Percentiles rank a stretch among this genome's conserved stretches.
Conservation (phyloP, 805 yeast genomes). For the Candida jianshihensis region DNA sequence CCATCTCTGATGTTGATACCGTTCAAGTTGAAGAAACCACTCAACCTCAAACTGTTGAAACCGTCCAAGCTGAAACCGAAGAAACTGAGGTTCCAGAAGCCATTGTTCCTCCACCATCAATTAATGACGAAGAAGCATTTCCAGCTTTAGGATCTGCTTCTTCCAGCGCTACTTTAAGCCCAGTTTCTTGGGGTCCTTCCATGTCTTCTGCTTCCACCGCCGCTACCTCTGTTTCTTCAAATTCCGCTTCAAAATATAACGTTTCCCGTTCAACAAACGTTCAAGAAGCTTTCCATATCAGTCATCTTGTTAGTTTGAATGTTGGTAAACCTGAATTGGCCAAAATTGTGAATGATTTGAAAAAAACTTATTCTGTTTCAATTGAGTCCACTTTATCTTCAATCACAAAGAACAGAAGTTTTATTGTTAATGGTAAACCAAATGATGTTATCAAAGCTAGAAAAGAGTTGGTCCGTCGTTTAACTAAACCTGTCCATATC, state of each 20-base stretch:
- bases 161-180: constrained; percentile 21
- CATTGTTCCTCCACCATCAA: constrained; percentile 28
- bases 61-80: background rate
- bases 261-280: constrained; percentile 51
- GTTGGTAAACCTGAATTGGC: constrained; percentile 60
- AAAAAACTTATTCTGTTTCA: constrained; percentile 52
- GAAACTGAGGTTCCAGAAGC: constrained; percentile 8
- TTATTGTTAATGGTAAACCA: constrained; percentile 71
- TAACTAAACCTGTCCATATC: constrained; percentile 66
- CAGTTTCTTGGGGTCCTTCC: constrained; percentile 38
- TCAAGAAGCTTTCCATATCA: constrained; percentile 76
- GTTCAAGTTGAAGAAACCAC: constrained; percentile 2
- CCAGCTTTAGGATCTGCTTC: constrained; percentile 57
- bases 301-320: constrained; percentile 58
- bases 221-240: constrained; percentile 17
- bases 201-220: constrained; percentile 24
- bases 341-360: constrained; percentile 57
- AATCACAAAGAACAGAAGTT: constrained; percentile 71
- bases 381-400: constrained; percentile 80
- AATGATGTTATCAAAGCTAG: constrained; percentile 62
- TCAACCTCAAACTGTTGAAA: constrained; percentile 3
- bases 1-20: background rate
- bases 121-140: constrained; percentile 49
- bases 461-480: constrained; percentile 64
- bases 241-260: constrained; percentile 4